Base-by-base conservation (phyloP, 208 protist species). In the Trypanosoma caninum region DNA sequence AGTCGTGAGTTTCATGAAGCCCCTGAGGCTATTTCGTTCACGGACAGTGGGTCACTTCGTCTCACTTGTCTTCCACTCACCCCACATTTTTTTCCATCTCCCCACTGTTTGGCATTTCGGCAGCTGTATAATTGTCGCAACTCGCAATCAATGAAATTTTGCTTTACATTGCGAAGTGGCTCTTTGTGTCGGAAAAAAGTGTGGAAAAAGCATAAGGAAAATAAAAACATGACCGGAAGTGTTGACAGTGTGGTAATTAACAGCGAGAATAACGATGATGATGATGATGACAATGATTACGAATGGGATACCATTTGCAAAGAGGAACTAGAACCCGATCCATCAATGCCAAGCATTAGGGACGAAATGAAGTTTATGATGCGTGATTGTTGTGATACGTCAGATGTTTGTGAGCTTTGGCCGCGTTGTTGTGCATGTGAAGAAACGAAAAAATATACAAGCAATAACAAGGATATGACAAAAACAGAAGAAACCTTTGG, bases 131-230 rank as follows among this genome's bases (percentile, higher is more conserved):
- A 74, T 11, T 76, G 75, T 31, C 65, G 78, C 14, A 55, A 66
- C 13, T 54, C 66, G 44, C 82, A 84, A 52, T 79, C 74, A 3
- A 55, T 71, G 27, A 89, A 89, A 57, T 89, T 85, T 59, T 74
- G 81, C 64, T 89, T 78, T 62, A 66, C 65, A 0, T 59, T 74
- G 41, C 51, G 51, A n/a, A 69, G 53, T 2, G 72, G 58, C 6
- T 72, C 65, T 20, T 46, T 18, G 40, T 44, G 40, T 18, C 5
- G 40, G 40, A 20, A 18, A 18, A 4, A 44, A 3, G 40, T 23
- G 40, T 11, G 3, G 40, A 18, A 3, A 18, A 18, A 3, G 40
- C 10, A 18, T 44, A 18, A 23, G 40, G 4, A 16, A 44, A 11
- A 4, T 11, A 18, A 5, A 11, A 18, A 18, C 2, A 4, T n/a